A percentile compares a stretch with the other conserved stretches of the same genome.
Conservation (phyloP, 2,329 filamentous ascomycete species). For the Colletotrichum cordylinicola region DNA sequence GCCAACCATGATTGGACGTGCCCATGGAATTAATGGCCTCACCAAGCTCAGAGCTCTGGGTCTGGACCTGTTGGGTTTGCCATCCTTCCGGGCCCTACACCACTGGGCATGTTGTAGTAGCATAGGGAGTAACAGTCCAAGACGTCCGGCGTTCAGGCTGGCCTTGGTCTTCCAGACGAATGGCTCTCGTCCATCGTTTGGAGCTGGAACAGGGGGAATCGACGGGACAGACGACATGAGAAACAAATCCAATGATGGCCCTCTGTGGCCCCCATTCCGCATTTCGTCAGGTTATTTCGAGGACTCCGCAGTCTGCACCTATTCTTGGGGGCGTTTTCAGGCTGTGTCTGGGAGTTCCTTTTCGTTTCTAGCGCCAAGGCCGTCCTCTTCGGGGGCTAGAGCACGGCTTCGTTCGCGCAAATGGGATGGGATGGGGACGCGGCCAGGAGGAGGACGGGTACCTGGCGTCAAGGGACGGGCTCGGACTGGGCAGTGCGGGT, state of each 20-base stretch:
- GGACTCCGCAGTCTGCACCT: not conserved
- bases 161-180: not conserved
- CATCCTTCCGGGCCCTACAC: not conserved
- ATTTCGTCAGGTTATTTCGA: not conserved
- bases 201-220: conserved; percentile 2
- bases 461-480: conserved; percentile 2
- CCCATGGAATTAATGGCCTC: conserved; percentile 6
- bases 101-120: not conserved
- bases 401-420: not conserved
- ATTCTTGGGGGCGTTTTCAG: not conserved
- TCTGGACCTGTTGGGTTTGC: conserved; percentile 8
- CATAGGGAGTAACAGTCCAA: not conserved
- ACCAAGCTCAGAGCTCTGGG: conserved; percentile 12
- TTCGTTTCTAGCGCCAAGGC: conserved; percentile 13
- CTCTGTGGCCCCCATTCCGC: not conserved
- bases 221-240: not conserved
- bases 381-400: not conserved
- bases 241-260: not conserved
- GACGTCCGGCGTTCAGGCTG: not conserved
- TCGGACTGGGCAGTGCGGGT: conserved; percentile 8
- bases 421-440: not conserved
- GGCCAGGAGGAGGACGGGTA: conserved; percentile 6
- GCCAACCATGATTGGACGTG: conserved; percentile 11
- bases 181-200: not conserved
- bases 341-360: conserved; percentile 7